Base-by-base conservation (phyloP, 345 rosid genomes). In the Geranium rotundifolium region DNA sequence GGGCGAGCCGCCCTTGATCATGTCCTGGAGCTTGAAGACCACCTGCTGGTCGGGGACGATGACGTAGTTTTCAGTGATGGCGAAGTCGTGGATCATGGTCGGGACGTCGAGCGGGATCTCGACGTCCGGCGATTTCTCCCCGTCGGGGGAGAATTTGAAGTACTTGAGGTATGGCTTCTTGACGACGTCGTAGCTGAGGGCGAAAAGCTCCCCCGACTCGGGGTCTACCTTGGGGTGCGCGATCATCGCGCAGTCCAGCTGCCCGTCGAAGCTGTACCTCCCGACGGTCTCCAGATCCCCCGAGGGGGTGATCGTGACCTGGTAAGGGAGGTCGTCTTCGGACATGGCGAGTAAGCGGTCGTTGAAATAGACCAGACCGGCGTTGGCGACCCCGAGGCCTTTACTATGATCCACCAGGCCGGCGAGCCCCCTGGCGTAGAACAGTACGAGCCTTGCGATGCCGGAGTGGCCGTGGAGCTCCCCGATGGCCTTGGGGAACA, bases 51-150 rank as follows among this genome's bases (percentile, higher is more conserved):
- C 98, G 0, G 98, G 98, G 29, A 92, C 81, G 67, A 92, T 91
- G 13, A 85, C 93, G 59, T 80, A 89, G 68, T 79, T 83, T 81
- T 89, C 81, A 0, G 98, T 89, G 72, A 91, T 87, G 1, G 95
- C 96, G 19, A 92, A 92, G 66, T 92, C 98, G 60, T 92, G 98
- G 78, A 89, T 92, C 98, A 92, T 87, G 34, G 96, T 92, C 3
- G 98, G 95, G 19, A 75, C 81, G 0, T 79, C 59, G 0, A 92
- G 74, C 0, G 89, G 85, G 58, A 92, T 84, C 58, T 89, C 91
- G 5, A 92, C 88, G 69, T 92, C 96, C 12, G 89, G 88, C 0
- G 89, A 87, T 58, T 89, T 92, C 30, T 54, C 46, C 0, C 96
- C 96, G 14, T 78, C 81, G 0, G 91, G 82, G 1, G 74, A 23